Evolutionary conservation across 768 basidiomycete genomes (phyloP).

Genomic region (Termitomyces sp.): DNA sequence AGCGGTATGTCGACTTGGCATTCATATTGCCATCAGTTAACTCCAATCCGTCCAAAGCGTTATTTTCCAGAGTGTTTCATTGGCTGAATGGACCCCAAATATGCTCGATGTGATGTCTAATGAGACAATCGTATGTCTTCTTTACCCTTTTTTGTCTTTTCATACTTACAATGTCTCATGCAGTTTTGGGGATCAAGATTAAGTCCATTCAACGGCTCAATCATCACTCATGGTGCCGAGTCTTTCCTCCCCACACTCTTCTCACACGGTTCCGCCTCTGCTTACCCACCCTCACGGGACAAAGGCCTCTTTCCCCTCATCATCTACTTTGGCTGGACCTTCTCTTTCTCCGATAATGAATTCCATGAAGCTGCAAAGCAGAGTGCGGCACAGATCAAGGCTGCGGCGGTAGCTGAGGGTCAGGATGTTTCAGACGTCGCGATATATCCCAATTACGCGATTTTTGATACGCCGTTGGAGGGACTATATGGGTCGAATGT

Average conservation of each 20-base stretch:
- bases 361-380: slow-evolving; percentile 39
- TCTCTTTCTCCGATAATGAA: slow-evolving; percentile 33
- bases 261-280: slow-evolving; percentile 37
- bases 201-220: slow-evolving; percentile 24
- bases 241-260: slow-evolving; percentile 45
- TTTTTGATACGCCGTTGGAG: slow-evolving; percentile 47
- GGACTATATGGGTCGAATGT: slow-evolving; percentile 53
- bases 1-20: slow-evolving; percentile 17
- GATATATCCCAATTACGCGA: slow-evolving; percentile 63
- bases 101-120: slow-evolving; percentile 42
- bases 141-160: neutral
- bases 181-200: slow-evolving; percentile 46
- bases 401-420: slow-evolving; percentile 38
- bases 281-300: slow-evolving; percentile 46
- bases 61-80: slow-evolving; percentile 42
- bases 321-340: slow-evolving; percentile 45
- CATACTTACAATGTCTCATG: neutral
- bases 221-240: slow-evolving; percentile 50
- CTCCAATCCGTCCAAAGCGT: neutral
- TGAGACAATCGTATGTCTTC: slow-evolving; percentile 36
- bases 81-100: slow-evolving; percentile 31
- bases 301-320: slow-evolving; percentile 42
- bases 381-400: slow-evolving; percentile 38
- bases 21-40: slow-evolving; percentile 4
- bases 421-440: slow-evolving; percentile 35